Evolutionary conservation across 257 asterid species (phyloP).

Genomic region (Solanum sejunctum): DNA sequence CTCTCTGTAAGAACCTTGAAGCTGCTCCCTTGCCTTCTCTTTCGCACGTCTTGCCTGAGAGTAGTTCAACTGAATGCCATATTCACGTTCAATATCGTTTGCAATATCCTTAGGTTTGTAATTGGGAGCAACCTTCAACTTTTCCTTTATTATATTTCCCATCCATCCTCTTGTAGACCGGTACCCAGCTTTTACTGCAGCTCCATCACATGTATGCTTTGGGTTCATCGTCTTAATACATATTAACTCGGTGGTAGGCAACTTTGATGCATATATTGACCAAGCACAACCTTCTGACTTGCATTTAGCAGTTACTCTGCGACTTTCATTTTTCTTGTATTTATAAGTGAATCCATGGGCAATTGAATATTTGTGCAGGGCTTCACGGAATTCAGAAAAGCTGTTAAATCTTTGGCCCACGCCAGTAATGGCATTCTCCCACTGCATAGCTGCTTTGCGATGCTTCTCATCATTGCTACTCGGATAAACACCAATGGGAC

Average conservation of each 20-base stretch:
- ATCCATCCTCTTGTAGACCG: conserved; percentile 98
- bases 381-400: conserved; percentile 94
- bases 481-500: conserved; percentile 26
- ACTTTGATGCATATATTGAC: conserved; percentile 88
- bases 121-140: conserved; percentile 78
- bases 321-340: conserved; percentile 94
- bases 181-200: conserved; percentile 85
- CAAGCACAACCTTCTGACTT: conserved; percentile 93
- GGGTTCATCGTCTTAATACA: conserved; percentile 90
- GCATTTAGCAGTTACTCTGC: conserved; percentile 96
- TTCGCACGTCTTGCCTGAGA: conserved; percentile 99
- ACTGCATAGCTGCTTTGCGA: conserved; percentile 77
- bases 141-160: conserved; percentile 89
- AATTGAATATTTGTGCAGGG: conserved; percentile 93
- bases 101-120: conserved; percentile 96
- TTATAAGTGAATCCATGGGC: conserved; percentile 95
- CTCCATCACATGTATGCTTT: conserved; percentile 84
- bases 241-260: conserved; percentile 85
- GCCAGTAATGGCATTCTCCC: conserved; percentile 98
- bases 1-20: conserved; percentile 93
- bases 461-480: conserved; percentile 52
- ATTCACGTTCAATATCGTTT: conserved; percentile 80
- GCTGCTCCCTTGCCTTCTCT: conserved; percentile 97
- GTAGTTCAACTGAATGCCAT: conserved; percentile 93
- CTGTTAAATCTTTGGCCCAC: conserved; percentile 94